These are phyloP conservation scores for Ophiostoma angusticollis DNA, from an alignment of 2,329 filamentous ascomycete genomes.

Conservation along the genomic window DNA sequence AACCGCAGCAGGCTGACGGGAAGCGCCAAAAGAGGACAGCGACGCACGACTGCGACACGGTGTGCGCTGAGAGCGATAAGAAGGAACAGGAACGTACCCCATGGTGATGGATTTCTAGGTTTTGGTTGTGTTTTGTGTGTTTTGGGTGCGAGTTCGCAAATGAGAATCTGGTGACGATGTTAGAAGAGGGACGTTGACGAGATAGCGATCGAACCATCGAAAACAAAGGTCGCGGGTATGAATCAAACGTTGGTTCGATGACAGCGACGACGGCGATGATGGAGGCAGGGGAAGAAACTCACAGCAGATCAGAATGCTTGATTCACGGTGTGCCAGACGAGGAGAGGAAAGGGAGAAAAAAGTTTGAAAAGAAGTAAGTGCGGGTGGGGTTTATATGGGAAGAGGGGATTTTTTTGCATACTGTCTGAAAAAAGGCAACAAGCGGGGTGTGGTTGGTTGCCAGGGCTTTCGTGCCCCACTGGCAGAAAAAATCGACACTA, in stretches of 20 bases:
- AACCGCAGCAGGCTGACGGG: background rate
- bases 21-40: too few relatives aligned
- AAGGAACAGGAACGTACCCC: slow-evolving; percentile 20
- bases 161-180: background rate
- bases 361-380: slow-evolving; percentile 11
- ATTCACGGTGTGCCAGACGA: slow-evolving; percentile 28
- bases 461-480: slow-evolving; percentile 14
- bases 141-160: slow-evolving; percentile 3
- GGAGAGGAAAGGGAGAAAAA: slow-evolving; percentile 19
- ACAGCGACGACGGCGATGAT: slow-evolving; percentile 4
- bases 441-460: slow-evolving; percentile 15
- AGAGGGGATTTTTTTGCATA: slow-evolving; percentile 4
- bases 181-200: background rate
- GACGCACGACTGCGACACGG: background rate
- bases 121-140: slow-evolving; percentile 2
- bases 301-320: slow-evolving; percentile 26
- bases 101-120: slow-evolving; percentile 23
- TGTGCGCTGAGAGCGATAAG: background rate
- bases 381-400: slow-evolving; percentile 16
- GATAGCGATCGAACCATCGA: background rate
- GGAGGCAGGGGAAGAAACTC: slow-evolving; percentile 9
- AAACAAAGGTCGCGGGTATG: background rate
- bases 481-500: slow-evolving; percentile 11
- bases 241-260: background rate
- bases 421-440: background rate